Conservation (phyloP, 2,329 filamentous ascomycete genomes). For the Ophiocordyceps australis region DNA sequence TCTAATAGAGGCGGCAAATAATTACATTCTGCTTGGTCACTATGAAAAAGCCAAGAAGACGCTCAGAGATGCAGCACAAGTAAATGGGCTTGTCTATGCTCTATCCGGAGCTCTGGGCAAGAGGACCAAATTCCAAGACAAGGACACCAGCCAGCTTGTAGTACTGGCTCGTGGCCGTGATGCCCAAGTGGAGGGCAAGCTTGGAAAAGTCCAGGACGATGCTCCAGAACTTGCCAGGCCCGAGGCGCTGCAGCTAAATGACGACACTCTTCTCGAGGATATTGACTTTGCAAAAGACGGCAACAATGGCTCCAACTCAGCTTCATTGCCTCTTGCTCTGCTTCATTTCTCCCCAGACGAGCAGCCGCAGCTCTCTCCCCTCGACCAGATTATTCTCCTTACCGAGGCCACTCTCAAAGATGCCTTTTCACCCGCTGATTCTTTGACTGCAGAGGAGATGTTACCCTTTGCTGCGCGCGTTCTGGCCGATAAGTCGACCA, state of each 20-base stretch:
- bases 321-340: constrained; percentile 39
- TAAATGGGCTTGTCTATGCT: constrained; percentile 61
- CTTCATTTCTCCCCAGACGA: constrained; percentile 52
- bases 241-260: constrained; percentile 61
- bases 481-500: constrained; percentile 72
- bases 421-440: constrained; percentile 64
- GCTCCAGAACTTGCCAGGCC: constrained; percentile 27
- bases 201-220: constrained; percentile 3
- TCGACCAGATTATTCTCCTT: constrained; percentile 83
- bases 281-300: constrained; percentile 56
- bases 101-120: constrained; percentile 79
- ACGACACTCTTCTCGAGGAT: constrained; percentile 80
- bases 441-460: constrained; percentile 83
- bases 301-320: constrained; percentile 15
- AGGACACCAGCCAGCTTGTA: constrained; percentile 71
- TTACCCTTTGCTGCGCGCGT: constrained; percentile 81
- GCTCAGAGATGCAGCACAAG: constrained; percentile 45
- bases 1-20: constrained; percentile 63
- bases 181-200: constrained; percentile 8
- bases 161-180: constrained; percentile 65
- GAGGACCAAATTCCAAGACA: constrained; percentile 63
- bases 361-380: constrained; percentile 63
- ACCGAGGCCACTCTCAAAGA: constrained; percentile 82
- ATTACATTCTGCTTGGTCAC: constrained; percentile 69
- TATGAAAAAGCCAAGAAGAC: constrained; percentile 58